Evolutionary conservation across 441 rosid species (phyloP).

Genomic region (Lepidium campestre): DNA sequence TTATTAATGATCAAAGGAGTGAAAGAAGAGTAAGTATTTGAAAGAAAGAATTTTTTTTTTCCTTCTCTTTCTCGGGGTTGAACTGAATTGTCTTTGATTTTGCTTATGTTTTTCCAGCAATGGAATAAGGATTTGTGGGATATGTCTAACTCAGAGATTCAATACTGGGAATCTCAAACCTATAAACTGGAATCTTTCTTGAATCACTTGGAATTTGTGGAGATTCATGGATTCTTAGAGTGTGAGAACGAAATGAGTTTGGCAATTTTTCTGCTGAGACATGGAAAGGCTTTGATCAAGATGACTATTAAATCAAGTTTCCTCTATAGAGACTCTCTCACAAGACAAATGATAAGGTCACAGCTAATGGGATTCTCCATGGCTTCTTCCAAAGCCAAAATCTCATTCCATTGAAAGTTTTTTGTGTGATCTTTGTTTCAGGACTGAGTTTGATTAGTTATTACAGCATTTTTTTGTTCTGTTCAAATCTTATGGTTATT

Average conservation of each 20-base stretch:
- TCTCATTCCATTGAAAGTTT: constrained; percentile 38
- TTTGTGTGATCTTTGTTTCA: not conserved
- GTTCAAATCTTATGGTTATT: constrained; percentile 1
- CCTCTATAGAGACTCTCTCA: constrained; percentile 46
- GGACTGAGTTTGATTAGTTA: not conserved
- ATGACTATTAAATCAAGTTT: constrained; percentile 52
- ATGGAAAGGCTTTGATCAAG: constrained; percentile 66
- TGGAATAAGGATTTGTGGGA: constrained; percentile 74
- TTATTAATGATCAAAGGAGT: constrained; percentile 43
- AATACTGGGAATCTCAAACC: constrained; percentile 63
- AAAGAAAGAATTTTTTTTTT: not conserved
- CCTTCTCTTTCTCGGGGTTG: not conserved
- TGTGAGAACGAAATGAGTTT: constrained; percentile 69
- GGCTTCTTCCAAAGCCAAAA: constrained; percentile 75
- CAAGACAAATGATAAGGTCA: constrained; percentile 58
- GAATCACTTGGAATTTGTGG: constrained; percentile 49
- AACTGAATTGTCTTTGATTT: not conserved
- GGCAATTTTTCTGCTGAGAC: constrained; percentile 66
- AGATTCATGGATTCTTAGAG: constrained; percentile 66
- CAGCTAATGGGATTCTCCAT: constrained; percentile 61
- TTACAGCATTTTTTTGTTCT: not conserved
- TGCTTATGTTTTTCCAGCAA: constrained; percentile 40
- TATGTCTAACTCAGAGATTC: constrained; percentile 46
- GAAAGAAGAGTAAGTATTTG: constrained; percentile 42
- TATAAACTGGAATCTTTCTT: constrained; percentile 46